Evolutionary conservation across 164 flowering plant species (phyloP).

Genomic region (Sedum album): DNA sequence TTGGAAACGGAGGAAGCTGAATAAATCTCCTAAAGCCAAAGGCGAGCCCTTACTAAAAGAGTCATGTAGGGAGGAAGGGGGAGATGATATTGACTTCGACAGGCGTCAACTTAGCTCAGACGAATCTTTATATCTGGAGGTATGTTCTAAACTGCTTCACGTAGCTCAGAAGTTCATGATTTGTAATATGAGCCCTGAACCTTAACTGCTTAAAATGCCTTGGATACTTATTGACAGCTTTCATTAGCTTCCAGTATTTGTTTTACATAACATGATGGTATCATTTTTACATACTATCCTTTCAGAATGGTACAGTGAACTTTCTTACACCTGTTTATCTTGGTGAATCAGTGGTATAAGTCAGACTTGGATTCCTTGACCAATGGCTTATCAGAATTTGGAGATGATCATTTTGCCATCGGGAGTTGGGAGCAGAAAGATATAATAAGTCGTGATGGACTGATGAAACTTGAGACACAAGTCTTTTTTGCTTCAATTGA

Average conservation of each 20-base stretch:
- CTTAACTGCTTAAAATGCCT: not conserved
- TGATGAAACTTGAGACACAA: slow-evolving; percentile 65
- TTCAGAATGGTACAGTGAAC: not conserved
- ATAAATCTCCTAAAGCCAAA: slow-evolving; percentile 82
- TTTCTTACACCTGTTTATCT: not conserved
- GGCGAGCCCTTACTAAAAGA: slow-evolving; percentile 94
- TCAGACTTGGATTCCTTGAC: slow-evolving; percentile 59
- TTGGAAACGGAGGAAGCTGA: slow-evolving; percentile 92
- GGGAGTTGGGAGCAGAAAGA: slow-evolving; percentile 93
- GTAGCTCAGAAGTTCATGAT: too few relatives aligned
- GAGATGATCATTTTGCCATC: slow-evolving; percentile 87
- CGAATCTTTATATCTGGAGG: slow-evolving; percentile 56
- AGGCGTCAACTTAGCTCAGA: slow-evolving; percentile 94
- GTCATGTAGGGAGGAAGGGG: slow-evolving; percentile 94
- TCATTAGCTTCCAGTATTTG: not conserved
- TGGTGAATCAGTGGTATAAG: slow-evolving; percentile 47
- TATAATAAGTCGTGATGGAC: slow-evolving; percentile 83
- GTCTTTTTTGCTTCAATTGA: slow-evolving; percentile 95
- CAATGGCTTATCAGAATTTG: slow-evolving; percentile 79
- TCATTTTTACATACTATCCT: not conserved
- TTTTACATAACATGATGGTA: not conserved
- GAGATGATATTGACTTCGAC: slow-evolving; percentile 96
- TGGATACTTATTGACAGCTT: not conserved
- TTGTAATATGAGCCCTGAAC: not conserved
- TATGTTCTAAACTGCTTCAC: slow-evolving; percentile 25